A percentile compares a stretch with the other conserved stretches of the same genome.
Evolutionary conservation across 1,139 yeast genomes (phyloP).

Genomic region (Scheffersomyces stambukii): DNA sequence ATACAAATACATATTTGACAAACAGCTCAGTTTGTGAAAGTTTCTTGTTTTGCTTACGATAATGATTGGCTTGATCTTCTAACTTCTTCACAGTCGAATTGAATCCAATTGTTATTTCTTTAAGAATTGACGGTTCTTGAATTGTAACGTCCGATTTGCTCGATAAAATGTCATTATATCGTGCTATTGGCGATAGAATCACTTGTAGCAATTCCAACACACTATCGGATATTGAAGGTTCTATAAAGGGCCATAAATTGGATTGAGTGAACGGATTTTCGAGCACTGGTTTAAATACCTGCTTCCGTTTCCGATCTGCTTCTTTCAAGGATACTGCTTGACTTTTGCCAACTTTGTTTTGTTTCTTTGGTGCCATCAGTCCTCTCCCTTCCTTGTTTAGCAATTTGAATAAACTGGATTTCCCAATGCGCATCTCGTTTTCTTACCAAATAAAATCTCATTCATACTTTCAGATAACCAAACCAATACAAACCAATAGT

Average conservation of each 20-base stretch:
- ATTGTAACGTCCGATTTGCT: constrained; percentile 3
- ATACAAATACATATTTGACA: constrained; percentile 48
- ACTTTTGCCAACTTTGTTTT: constrained; percentile 48
- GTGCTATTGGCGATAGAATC: constrained; percentile 34
- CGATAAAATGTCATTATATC: constrained; percentile 21
- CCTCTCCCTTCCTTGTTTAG: not conserved
- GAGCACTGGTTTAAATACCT: constrained; percentile 56
- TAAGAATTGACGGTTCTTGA: constrained; percentile 23
- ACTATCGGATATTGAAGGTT: constrained; percentile 30
- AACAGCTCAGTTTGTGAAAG: not conserved
- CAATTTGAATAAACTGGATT: too few relatives aligned
- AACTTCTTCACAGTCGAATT: constrained; percentile 48
- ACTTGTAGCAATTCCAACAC: constrained; percentile 38
- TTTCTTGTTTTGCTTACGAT: constrained; percentile 9
- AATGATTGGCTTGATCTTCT: constrained; percentile 42
- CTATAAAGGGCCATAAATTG: constrained; percentile 49
- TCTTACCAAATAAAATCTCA: too few relatives aligned
- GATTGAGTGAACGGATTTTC: constrained; percentile 56
- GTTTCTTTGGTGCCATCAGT: constrained; percentile 20
- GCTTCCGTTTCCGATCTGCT: constrained; percentile 41
- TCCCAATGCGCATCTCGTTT: too few relatives aligned
- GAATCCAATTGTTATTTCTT: constrained; percentile 44
- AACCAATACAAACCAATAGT: too few relatives aligned
- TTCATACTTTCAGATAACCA: too few relatives aligned
- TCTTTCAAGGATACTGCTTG: constrained; percentile 45